Evolutionary conservation across 148 eudicot species (phyloP).

Genomic region (Hydrangea macrophylla): DNA sequence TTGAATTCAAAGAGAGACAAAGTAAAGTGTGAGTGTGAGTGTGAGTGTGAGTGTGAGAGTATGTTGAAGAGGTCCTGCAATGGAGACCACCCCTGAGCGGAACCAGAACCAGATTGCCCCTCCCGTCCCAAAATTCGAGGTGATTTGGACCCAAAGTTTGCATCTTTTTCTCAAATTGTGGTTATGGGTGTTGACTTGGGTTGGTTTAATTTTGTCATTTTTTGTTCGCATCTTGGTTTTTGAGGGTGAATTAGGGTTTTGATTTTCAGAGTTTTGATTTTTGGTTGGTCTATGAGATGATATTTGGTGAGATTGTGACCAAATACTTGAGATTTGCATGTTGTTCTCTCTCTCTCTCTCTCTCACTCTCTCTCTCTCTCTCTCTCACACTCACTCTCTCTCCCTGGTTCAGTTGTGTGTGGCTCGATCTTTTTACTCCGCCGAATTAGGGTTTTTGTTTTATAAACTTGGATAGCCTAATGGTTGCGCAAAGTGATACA

Average conservation of each 20-base stretch:
- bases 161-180: background rate
- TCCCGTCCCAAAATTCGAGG: slow-evolving; percentile 6
- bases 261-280: background rate
- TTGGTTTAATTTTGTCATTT: background rate
- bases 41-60: background rate
- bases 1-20: slow-evolving; percentile 3
- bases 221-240: background rate
- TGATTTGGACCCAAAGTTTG: slow-evolving; percentile 9
- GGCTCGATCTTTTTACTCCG: background rate
- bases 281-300: background rate
- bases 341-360: too few species aligned
- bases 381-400: too few species aligned
- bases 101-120: slow-evolving; percentile 13
- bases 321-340: background rate
- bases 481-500: background rate
- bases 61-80: slow-evolving; percentile 13
- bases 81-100: slow-evolving; percentile 21
- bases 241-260: background rate
- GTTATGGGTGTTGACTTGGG: slow-evolving; percentile 3
- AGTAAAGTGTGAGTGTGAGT: slow-evolving; percentile 1
- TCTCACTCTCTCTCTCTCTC: too few species aligned
- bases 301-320: background rate
- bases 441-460: background rate
- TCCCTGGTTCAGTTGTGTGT: background rate
- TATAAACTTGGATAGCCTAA: background rate